A percentile compares a stretch with the other conserved stretches of the same genome.
These are phyloP conservation scores for Scenedesmus sp. DNA, from an alignment of 163 green algal genomes.

Conservation along the genomic window DNA sequence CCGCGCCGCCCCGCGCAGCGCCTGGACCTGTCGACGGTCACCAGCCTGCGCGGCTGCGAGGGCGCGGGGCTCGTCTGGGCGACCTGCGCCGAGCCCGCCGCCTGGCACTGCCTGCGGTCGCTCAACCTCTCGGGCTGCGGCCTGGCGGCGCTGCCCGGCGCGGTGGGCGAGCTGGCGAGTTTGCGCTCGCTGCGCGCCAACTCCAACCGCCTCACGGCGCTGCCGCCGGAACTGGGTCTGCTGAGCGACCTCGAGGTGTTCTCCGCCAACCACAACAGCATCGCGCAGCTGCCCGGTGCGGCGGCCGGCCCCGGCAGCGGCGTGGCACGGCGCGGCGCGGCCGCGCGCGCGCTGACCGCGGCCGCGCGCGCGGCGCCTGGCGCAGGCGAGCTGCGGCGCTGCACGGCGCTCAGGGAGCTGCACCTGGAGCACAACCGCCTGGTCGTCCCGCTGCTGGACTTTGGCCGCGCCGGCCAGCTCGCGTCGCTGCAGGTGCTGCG, in stretches of 20 bases:
- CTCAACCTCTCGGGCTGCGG: conserved; percentile 73
- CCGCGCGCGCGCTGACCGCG: background rate
- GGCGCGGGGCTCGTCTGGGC: conserved; percentile 52
- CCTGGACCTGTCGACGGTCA: conserved; percentile 48
- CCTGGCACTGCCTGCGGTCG: conserved; percentile 54
- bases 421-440: conserved; percentile 90
- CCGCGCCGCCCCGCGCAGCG: no score
- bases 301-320: no score
- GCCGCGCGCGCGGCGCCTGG: background rate
- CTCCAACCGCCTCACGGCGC: conserved; percentile 77
- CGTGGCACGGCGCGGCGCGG: no score
- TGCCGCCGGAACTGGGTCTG: background rate
- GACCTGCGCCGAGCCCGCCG: conserved; percentile 5
- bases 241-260: conserved; percentile 67
- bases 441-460: conserved; percentile 73
- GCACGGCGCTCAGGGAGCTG: conserved; percentile 68
- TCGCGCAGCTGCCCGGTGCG: conserved; percentile 71
- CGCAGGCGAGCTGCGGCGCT: conserved; percentile 71
- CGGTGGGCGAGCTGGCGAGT: conserved; percentile 53
- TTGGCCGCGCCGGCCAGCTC: conserved; percentile 59
- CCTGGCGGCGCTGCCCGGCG: conserved; percentile 62
- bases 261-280: conserved; percentile 75
- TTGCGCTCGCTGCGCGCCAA: conserved; percentile 80
- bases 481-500: conserved; percentile 42
- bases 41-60: conserved; percentile 56